Conservation (phyloP, 2,329 filamentous ascomycete genomes). For the Botryotinia narcissicola region DNA sequence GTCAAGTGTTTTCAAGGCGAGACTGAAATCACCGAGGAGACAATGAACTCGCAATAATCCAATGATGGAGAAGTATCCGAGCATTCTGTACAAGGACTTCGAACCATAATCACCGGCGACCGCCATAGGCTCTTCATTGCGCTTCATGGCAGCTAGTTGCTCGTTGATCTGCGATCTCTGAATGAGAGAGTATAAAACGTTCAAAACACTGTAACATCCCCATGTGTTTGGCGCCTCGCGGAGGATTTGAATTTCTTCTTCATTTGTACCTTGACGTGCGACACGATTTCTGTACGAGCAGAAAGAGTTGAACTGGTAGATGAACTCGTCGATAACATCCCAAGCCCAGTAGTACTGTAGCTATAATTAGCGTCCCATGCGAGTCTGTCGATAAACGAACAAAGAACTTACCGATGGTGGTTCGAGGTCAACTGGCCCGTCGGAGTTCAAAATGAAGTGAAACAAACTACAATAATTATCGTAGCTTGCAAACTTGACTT, state of each 20-base stretch:
- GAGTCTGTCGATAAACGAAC: neutral
- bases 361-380: conserved; percentile 28
- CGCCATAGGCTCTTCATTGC: conserved; percentile 81
- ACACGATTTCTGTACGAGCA: conserved; percentile 93
- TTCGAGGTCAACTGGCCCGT: conserved; percentile 96
- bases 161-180: conserved; percentile 98
- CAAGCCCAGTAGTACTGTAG: conserved; percentile 96
- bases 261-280: conserved; percentile 77
- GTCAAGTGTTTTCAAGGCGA: conserved; percentile 97
- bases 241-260: conserved; percentile 87
- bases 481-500: conserved; percentile 98
- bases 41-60: conserved; percentile 94
- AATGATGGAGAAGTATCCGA: conserved; percentile 99
- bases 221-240: conserved; percentile 98
- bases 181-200: conserved; percentile 98
- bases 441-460: conserved; percentile 98
- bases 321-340: conserved; percentile 99
- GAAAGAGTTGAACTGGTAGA: conserved; percentile 99
- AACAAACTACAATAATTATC: conserved; percentile 99
- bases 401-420: conserved; percentile 77
- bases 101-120: conserved; percentile 95
- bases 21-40: conserved; percentile 93
- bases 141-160: conserved; percentile 91
- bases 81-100: conserved; percentile 93
- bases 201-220: conserved; percentile 99